Conservation (phyloP, 768 basidiomycete species). For the Hygrocybe coccinea region DNA sequence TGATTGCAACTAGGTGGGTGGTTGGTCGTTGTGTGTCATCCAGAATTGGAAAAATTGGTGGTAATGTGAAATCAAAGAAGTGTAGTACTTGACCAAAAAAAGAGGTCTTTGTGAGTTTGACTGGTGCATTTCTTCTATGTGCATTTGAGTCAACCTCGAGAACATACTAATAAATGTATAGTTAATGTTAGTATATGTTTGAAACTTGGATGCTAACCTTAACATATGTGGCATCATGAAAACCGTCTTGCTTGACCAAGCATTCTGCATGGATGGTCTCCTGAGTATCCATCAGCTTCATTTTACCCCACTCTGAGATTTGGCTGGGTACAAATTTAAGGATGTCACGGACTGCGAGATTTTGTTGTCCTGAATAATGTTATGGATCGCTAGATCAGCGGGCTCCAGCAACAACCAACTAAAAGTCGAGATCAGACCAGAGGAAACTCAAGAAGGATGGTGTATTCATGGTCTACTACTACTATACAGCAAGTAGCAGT, state of each 20-base stretch:
- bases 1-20: neutral
- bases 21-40: neutral
- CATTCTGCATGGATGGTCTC: neutral
- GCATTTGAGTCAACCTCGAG: neutral
- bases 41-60: neutral
- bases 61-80: neutral
- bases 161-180: neutral
- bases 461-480: no score
- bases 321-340: neutral
- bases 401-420: no score
- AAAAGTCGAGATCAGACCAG: no score
- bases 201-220: neutral
- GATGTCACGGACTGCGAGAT: neutral
- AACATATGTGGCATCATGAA: neutral
- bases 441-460: no score
- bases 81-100: neutral
- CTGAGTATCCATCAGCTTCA: neutral
- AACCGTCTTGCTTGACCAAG: neutral
- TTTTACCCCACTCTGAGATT: neutral
- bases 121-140: neutral
- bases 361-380: neutral
- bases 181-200: neutral
- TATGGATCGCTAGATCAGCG: no score
- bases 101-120: neutral
- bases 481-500: no score